Base-by-base conservation (phyloP, 139 green algal genomes). In the Dunaliella primolecta region DNA sequence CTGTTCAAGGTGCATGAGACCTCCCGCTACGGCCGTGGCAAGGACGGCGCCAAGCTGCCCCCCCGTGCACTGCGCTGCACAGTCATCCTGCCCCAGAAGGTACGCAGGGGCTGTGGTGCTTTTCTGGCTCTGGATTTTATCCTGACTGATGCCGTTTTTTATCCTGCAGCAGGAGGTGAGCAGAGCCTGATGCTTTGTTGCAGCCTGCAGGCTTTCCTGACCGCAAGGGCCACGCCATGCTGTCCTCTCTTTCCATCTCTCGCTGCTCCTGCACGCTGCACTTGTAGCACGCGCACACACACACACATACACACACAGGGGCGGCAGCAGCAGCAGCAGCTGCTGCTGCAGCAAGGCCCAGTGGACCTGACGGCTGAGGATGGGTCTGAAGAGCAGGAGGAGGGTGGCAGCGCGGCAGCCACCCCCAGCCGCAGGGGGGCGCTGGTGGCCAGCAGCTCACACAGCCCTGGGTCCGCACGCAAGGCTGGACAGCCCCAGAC, bases 1-100 rank as follows among this genome's bases (percentile, higher is more conserved):
- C 85, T 88, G 34, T 88, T 88, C 36, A 34, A 84, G 23, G 81
- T 81, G 76, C 81, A 84, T 21, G 56, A 84, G 34, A 75, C 37
- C 15, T 57, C 1, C 75, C 56, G 36, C 36, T 79, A 23, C 27
- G 71, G 71, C 71, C 82, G 82, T 2, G 36, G 35, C 37, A 84
- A 84, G 72, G 46, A 34, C 31, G 32, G 32, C n/a, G n/a, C n/a
- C 7, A 31, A 29, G 32, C 55, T 3, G 29, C 37, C 37, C 21
- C 38, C 37, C 21, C 79, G 79, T 29, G 79, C 79, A 2, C 79
- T 83, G 79, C 79, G 79, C 23, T 33, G 27, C 77, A 81, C 64
- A 36, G 35, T 71, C 30, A 20, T 70, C 35, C 2, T 30, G 36
- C 30, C 75, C 24, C 30, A 30, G 29, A 32, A 80, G n/a, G n/a